Evolutionary conservation across 306 rosid genomes (phyloP), one percentile per base, ranked within the genome.

Genomic region (Cucumis cinereus): DNA sequence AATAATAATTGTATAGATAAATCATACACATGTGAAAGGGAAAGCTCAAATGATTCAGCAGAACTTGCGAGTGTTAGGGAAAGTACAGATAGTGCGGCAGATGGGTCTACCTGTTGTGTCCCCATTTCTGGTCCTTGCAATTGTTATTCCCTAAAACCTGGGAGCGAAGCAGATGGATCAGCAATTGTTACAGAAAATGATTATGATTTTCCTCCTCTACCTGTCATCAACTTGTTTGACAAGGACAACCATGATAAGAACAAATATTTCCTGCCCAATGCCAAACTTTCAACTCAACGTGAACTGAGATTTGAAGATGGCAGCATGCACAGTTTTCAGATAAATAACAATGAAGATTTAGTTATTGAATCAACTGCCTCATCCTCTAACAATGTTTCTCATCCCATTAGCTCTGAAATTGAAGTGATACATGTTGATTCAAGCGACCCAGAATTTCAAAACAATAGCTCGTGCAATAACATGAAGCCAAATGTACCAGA

Each of bases 311-410:
- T 84, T 83, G 85, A 88, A 79, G 90, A 79, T 75, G 86, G 84
- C 24, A 78, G 82, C 81, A 85, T 91, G 96, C 92, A 89, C 80
- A 87, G 85, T 86, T 93, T 93, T 83, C 84, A 85, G 83, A 84
- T 89, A 75, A 81, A 80, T 82, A 89, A 91, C 82, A 91, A 91
- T 56, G 87, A 69, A 78, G 93, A 93, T 61, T 82, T 91, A 83
- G 81, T 88, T 82, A 83, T 84, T 76, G 96, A 93, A 81, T 82
- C 90, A 71, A 89, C 82, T 77, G 75, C 80, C 74, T 81, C 82
- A 71, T 81, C 84, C 72, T 77, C 90, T 19, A 79, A 73, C 63
- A 75, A 81, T 30, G 83, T 77, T 79, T 84, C 83, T 24, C 80
- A 77, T 77, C 82, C 81, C 40, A 55, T 45, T 63, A 76, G 80